Evolutionary conservation across 169 alveolate genomes (phyloP), one percentile per base, ranked within the genome.

Genomic region (Plasmodium vivax): DNA sequence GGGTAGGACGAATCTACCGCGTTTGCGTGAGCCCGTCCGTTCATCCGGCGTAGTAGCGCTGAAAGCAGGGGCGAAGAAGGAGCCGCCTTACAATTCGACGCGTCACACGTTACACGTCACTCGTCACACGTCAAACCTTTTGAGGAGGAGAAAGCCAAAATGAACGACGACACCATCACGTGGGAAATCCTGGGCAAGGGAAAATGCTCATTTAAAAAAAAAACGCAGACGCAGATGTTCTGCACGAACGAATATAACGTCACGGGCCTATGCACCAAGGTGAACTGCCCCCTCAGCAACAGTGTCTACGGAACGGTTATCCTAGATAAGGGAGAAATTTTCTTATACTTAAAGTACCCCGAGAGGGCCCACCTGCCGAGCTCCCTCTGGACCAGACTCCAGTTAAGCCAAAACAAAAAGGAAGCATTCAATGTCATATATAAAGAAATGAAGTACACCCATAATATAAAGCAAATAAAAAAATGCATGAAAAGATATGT

Each of bases 341-440:
- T 98, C 94, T 97, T 99, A 77, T 98, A 98, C 96, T 96, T 99
- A 97, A 99, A 99, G 96, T 99, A 99, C 16, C 99, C 98, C 9
- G 99, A 99, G 95, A 96, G 99, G 74, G 99, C 99, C 0, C 99
- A 99, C 91, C 95, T 99, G 23, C 99, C 99, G 9, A 98, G 98
- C 92, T 96, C 97, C 32, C 94, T 99, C 93, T 99, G 99, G 99
- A 99, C 99, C 95, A 98, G 97, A 79, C 88, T 99, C 9, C 97
- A 98, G 82, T 98, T 99, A 32, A 97, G 99, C 30, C 98, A 98
- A 92, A 98, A 98, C 82, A 95, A 96, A 74, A 91, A 71, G 68
- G 97, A 82, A 82, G 99, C 99, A 23, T 95, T 99, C 93, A 98
- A 98, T 83, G 97, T 98, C 94, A 98, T 99, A 41, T 99, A 98